Conservation (phyloP, 2,329 filamentous ascomycete genomes). For the Hypoxylon sp. region DNA sequence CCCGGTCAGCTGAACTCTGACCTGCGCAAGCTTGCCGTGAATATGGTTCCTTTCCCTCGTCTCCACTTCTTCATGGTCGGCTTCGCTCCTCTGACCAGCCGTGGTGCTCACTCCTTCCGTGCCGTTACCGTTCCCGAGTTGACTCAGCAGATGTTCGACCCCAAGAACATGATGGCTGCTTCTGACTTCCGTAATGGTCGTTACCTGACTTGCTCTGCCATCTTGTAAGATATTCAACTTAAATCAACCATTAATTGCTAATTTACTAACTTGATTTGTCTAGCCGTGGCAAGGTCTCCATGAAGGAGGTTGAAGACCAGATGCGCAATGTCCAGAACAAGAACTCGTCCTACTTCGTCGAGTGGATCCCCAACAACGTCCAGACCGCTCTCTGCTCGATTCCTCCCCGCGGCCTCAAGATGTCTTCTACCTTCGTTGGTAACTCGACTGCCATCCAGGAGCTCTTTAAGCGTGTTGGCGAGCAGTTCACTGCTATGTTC, state of each 20-base stretch:
- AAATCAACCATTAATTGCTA: neutral
- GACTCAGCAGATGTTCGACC: constrained; percentile 99
- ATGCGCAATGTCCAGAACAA: constrained; percentile 99
- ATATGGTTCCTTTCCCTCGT: constrained; percentile 99
- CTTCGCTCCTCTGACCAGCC: constrained; percentile 97
- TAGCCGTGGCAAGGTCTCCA: constrained; percentile 97
- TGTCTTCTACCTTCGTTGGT: constrained; percentile 98
- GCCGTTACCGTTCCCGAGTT: constrained; percentile 97
- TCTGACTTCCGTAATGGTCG: constrained; percentile 99
- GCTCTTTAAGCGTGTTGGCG: constrained; percentile 99
- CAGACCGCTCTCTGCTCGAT: constrained; percentile 99
- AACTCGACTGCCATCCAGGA: constrained; percentile 99
- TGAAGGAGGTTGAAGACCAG: constrained; percentile 99
- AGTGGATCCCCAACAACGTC: constrained; percentile 99
- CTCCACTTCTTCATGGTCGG: constrained; percentile 99
- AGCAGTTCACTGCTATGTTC: constrained; percentile 99
- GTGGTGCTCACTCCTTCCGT: constrained; percentile 93
- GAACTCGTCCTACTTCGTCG: constrained; percentile 99
- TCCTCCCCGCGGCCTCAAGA: constrained; percentile 96
- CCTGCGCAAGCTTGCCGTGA: constrained; percentile 98
- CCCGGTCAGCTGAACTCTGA: constrained; percentile 99
- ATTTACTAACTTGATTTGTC: constrained; percentile 50
- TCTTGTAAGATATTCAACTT: constrained; percentile 77
- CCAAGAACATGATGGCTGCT: constrained; percentile 99
- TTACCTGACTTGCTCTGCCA: constrained; percentile 99